phyloP scores from a whole-genome alignment of 495 filamentous ascomycete genomes.

The Halenospora varia region DNA sequence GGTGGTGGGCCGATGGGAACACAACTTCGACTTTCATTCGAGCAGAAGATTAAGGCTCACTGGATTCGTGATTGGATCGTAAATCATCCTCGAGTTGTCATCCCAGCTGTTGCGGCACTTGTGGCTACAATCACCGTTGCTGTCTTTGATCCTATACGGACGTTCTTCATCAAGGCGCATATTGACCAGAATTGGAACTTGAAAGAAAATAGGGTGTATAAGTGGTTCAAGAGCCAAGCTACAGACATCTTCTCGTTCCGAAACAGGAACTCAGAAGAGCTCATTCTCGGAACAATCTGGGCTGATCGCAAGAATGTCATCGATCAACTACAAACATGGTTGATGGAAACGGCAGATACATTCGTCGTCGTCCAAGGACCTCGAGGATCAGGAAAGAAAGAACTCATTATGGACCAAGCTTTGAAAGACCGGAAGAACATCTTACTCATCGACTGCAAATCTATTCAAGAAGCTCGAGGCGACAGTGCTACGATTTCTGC shows the following conservation, averaged over 20 bases:
- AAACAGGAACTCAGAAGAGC: conserved; percentile 52
- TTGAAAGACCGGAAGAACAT: conserved; percentile 73
- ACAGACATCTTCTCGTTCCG: conserved; percentile 64
- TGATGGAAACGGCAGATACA: conserved; percentile 81
- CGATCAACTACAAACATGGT: conserved; percentile 75
- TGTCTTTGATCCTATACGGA: conserved; percentile 87
- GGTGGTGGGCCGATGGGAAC: conserved; percentile 74
- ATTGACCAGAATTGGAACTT: conserved; percentile 74
- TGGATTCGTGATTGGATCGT: conserved; percentile 84
- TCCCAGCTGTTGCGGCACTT: conserved; percentile 75
- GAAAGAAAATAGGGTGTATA: conserved; percentile 62
- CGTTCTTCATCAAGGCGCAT: conserved; percentile 86
- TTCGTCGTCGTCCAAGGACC: conserved; percentile 95
- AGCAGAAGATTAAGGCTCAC: conserved; percentile 67
- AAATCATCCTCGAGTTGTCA: conserved; percentile 84
- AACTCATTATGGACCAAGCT: conserved; percentile 80
- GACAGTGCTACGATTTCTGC: conserved; percentile 83
- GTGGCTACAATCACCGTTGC: conserved; percentile 82
- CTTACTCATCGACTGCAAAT: conserved; percentile 91
- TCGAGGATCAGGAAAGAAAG: conserved; percentile 84
- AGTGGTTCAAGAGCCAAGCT: conserved; percentile 78
- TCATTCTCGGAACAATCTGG: conserved; percentile 76
- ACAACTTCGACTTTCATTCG: conserved; percentile 73
- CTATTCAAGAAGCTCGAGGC: conserved; percentile 85
- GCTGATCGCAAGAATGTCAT: conserved; percentile 80